Conservation (phyloP, 805 yeast genomes). For the Metschnikowia similis region DNA sequence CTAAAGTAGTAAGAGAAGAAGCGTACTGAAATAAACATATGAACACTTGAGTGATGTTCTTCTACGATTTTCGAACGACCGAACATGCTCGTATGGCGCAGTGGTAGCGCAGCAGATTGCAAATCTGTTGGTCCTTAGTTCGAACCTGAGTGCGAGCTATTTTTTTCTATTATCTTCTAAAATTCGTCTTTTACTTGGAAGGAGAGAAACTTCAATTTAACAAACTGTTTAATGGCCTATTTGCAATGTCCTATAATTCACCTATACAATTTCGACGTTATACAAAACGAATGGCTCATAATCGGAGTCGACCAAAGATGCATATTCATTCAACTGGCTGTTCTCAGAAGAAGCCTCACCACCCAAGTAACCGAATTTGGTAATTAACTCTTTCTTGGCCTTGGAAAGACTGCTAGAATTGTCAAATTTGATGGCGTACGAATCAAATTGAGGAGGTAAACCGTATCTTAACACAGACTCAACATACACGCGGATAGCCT, state of each 20-base stretch:
- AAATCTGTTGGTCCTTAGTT: conserved; percentile 98
- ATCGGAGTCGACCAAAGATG: conserved; percentile 88
- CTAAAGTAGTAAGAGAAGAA: too few species aligned
- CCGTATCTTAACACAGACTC: conserved; percentile 96
- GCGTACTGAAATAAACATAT: too few species aligned
- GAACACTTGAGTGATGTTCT: too few species aligned
- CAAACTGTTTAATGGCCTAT: not conserved
- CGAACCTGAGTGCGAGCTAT: conserved; percentile 88
- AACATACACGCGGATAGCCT: conserved; percentile 80
- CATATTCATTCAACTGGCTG: conserved; percentile 79
- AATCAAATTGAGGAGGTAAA: conserved; percentile 84
- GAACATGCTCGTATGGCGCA: conserved; percentile 72
- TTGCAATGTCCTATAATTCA: not conserved
- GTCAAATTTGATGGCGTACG: conserved; percentile 44
- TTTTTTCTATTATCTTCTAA: conserved; percentile 13
- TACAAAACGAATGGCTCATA: conserved; percentile 95
- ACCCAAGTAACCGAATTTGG: conserved; percentile 82
- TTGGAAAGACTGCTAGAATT: conserved; percentile 39
- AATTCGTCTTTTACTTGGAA: too few species aligned
- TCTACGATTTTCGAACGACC: not conserved
- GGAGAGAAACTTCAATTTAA: not conserved
- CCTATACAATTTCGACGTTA: conserved; percentile 37
- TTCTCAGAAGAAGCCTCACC: conserved; percentile 79
- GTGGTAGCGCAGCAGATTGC: conserved; percentile 99
- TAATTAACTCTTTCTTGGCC: conserved; percentile 66